These are phyloP conservation scores for Torrubiellomyces zombiae DNA, from an alignment of 2,329 filamentous ascomycete genomes.

Conservation along the genomic window DNA sequence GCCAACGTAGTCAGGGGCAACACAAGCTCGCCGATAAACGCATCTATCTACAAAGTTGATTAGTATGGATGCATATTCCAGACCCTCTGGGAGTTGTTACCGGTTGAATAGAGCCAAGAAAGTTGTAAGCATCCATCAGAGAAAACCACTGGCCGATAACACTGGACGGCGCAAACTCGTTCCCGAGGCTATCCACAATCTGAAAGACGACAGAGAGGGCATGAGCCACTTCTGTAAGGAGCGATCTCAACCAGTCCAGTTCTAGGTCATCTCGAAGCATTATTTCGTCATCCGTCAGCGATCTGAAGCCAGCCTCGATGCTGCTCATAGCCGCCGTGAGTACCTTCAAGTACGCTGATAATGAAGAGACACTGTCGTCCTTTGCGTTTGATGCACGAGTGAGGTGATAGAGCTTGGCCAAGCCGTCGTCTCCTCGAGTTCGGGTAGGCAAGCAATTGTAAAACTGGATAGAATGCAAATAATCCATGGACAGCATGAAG, in stretches of 20 bases:
- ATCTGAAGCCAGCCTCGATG: conserved; percentile 29
- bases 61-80: too few relatives aligned
- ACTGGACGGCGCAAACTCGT: conserved; percentile 37
- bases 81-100: too few relatives aligned
- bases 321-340: conserved; percentile 31
- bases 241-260: conserved; percentile 41
- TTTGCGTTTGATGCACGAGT: conserved; percentile 9
- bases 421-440: conserved; percentile 9
- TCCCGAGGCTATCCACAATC: conserved; percentile 42
- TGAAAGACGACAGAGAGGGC: conserved; percentile 59
- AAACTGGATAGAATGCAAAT: conserved; percentile 30
- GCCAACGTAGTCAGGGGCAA: conserved; percentile 52
- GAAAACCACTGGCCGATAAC: conserved; percentile 56
- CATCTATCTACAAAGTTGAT: conserved; percentile 13
- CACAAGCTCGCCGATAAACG: conserved; percentile 31
- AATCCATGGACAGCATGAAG: conserved; percentile 47
- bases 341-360: conserved; percentile 30
- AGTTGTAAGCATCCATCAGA: conserved; percentile 51
- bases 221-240: conserved; percentile 56
- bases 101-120: conserved; percentile 46
- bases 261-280: conserved; percentile 36
- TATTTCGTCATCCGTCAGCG: conserved; percentile 31
- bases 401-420: conserved; percentile 15
- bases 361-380: conserved; percentile 25
- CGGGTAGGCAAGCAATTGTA: conserved; percentile 22